Conservation (phyloP, 257 asterid species). For the Mentha longifolia region DNA sequence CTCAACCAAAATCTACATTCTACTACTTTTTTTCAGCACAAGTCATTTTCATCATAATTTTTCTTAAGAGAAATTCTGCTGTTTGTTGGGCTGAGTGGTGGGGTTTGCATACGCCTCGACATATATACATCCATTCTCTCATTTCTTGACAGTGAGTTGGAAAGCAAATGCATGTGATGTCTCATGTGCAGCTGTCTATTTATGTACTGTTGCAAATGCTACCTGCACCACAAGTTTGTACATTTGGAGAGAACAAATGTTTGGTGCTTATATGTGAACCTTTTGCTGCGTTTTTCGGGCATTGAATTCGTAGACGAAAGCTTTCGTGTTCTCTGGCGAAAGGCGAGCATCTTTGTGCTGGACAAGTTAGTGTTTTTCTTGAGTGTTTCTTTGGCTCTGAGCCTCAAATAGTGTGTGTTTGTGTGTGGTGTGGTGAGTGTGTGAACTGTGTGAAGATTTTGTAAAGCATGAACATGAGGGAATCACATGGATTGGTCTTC, state of each 20-base stretch:
- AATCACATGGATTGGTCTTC: conserved; percentile 46
- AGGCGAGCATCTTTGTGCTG: too few relatives aligned
- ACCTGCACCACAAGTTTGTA: conserved; percentile 24
- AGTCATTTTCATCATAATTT: conserved; percentile 26
- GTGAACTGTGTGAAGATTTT: conserved; percentile 17
- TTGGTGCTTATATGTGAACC: conserved; percentile 16
- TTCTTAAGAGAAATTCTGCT: conserved; percentile 23
- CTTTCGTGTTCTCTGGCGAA: neutral
- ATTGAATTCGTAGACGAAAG: neutral
- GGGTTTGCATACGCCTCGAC: conserved; percentile 41
- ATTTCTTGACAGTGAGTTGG: conserved; percentile 39
- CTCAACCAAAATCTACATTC: too few relatives aligned
- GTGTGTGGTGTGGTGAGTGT: neutral
- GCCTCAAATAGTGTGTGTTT: conserved; percentile 2
- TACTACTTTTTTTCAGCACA: neutral
- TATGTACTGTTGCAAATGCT: conserved; percentile 29
- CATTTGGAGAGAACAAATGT: conserved; percentile 25
- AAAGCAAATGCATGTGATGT: conserved; percentile 50
- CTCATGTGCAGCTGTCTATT: conserved; percentile 54
- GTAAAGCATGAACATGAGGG: conserved; percentile 34
- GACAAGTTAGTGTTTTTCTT: neutral
- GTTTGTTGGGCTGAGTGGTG: conserved; percentile 42
- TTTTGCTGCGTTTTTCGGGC: neutral
- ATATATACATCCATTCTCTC: conserved; percentile 35
- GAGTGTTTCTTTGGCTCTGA: conserved; percentile 1